Evolutionary conservation across 805 yeast genomes (phyloP).

Genomic region (Scheffersomyces stipitis): DNA sequence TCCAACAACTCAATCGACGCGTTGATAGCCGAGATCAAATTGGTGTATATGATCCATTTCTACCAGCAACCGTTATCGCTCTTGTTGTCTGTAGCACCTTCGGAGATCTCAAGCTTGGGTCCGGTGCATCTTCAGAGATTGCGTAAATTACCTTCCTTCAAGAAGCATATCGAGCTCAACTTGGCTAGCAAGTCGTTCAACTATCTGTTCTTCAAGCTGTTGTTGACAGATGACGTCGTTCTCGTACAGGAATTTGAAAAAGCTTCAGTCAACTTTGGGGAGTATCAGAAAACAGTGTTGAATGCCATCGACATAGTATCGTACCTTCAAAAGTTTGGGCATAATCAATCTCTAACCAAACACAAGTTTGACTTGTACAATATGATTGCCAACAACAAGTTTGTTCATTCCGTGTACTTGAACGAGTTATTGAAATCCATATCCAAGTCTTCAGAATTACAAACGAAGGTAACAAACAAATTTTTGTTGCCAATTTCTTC

Average conservation of each 20-base stretch:
- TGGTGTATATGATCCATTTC: slow-evolving; percentile 40
- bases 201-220: slow-evolving; percentile 10
- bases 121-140: slow-evolving; percentile 22
- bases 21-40: slow-evolving; percentile 35
- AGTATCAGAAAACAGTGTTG: slow-evolving; percentile 25
- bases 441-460: not conserved
- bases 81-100: slow-evolving; percentile 14
- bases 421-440: slow-evolving; percentile 18
- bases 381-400: slow-evolving; percentile 26
- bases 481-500: too few species aligned
- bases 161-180: slow-evolving; percentile 28
- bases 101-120: slow-evolving; percentile 4
- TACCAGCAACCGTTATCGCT: slow-evolving; percentile 37
- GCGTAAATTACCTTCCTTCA: slow-evolving; percentile 37
- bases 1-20: slow-evolving; percentile 43
- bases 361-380: slow-evolving; percentile 33
- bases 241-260: slow-evolving; percentile 13
- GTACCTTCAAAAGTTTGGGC: slow-evolving; percentile 11
- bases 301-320: slow-evolving; percentile 25
- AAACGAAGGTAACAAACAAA: not conserved
- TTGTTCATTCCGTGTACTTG: slow-evolving; percentile 24
- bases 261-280: slow-evolving; percentile 18
- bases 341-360: slow-evolving; percentile 5
- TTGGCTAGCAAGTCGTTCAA: slow-evolving; percentile 1
- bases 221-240: slow-evolving; percentile 14